phyloP scores from a whole-genome alignment of 495 filamentous ascomycete genomes.

The Aspergillus mulundensis region DNA sequence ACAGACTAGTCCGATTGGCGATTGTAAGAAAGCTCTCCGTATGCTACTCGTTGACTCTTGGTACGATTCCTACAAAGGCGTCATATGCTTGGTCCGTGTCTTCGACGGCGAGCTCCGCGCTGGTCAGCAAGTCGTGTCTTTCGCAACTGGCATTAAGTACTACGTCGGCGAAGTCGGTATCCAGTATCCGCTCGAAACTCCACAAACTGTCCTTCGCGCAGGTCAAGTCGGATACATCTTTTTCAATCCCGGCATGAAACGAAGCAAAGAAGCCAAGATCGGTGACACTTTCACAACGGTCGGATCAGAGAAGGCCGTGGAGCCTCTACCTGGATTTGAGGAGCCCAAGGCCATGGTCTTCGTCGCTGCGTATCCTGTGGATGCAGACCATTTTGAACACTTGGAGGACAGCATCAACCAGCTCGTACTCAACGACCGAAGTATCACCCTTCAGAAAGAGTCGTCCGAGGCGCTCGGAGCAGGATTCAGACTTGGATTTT shows the following conservation, averaged over 20 bases:
- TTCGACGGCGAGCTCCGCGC: slow-evolving; percentile 83
- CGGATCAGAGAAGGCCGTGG: slow-evolving; percentile 70
- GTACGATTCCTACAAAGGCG: slow-evolving; percentile 94
- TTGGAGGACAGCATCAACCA: slow-evolving; percentile 94
- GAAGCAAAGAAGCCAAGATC: slow-evolving; percentile 88
- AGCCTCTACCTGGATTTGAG: slow-evolving; percentile 86
- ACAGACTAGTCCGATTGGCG: slow-evolving; percentile 59
- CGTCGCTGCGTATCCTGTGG: slow-evolving; percentile 90
- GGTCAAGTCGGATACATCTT: slow-evolving; percentile 94
- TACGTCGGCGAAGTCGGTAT: slow-evolving; percentile 95
- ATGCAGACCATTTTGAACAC: slow-evolving; percentile 80
- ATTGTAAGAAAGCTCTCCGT: slow-evolving; percentile 63
- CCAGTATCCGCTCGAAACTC: slow-evolving; percentile 85
- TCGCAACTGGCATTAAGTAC: slow-evolving; percentile 83
- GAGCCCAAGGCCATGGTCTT: slow-evolving; percentile 99
- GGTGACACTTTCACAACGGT: slow-evolving; percentile 92
- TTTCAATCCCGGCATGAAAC: slow-evolving; percentile 98
- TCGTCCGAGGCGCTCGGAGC: slow-evolving; percentile 88
- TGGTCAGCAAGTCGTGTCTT: slow-evolving; percentile 78
- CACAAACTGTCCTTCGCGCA: slow-evolving; percentile 73
- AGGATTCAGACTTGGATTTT: slow-evolving; percentile 88
- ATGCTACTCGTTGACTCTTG: slow-evolving; percentile 94
- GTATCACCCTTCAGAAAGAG: slow-evolving; percentile 89
- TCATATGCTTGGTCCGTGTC: slow-evolving; percentile 84
- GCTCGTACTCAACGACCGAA: slow-evolving; percentile 88